Evolutionary conservation across 345 rosid species (phyloP), one percentile per base, ranked within the genome.

Genomic region (Hibiscus syriacus): DNA sequence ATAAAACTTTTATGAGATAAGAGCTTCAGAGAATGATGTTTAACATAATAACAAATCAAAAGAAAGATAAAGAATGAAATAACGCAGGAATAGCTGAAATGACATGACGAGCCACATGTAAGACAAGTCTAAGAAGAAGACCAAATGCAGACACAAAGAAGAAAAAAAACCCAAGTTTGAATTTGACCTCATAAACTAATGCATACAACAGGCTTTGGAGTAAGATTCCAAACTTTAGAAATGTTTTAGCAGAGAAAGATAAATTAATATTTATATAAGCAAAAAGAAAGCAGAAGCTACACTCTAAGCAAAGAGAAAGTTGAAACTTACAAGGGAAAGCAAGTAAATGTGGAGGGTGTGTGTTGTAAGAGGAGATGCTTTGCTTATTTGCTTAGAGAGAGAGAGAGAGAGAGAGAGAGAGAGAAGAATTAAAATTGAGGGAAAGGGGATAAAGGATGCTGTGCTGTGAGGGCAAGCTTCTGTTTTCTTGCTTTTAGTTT

Each of bases 251-350:
- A 66, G n/a, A 64, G 74, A 72, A 2, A 22, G 1, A 66, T 11
- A 4, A 61, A 64, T 29, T 23, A 45, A 54, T 67, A 34, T 70
- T 29, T 43, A 55, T 4, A 43, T 55, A 57, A 32, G 46, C n/a
- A 62, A 68, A 23, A 55, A 38, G 32, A 26, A 20, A 52, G 77
- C 54, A 43, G 80, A 48, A 64, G 74, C 75, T 76, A 80, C 75
- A 52, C 11, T 20, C 22, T 20, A 77, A 73, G 76, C 67, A 60
- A 84, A 81, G 81, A 70, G 58, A 74, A 84, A 80, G 55, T 57
- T 60, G 79, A 80, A 53, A 45, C 87, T 80, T 80, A 74, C 85
- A 77, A 77, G 80, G 78, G 70, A 86, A 86, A 83, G 85, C 80
- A 76, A 80, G 73, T 67, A 63, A 74, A 65, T 68, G 76, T 30